Evolutionary conservation across 2,329 filamentous ascomycete genomes (phyloP).

Genomic region (Penicillium sp.): DNA sequence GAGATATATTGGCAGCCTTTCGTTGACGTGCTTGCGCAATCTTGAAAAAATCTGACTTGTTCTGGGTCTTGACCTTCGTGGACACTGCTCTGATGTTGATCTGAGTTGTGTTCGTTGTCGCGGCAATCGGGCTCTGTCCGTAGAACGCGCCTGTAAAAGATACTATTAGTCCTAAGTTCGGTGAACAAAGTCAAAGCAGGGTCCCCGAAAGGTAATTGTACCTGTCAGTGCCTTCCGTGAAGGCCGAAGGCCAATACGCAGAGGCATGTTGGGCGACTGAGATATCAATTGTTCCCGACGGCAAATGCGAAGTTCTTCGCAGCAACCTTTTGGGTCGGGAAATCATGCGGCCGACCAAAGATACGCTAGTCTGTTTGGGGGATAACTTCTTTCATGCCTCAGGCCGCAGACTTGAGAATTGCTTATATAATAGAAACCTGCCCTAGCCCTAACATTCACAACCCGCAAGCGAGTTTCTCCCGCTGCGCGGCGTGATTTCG

Average conservation of each 20-base stretch:
- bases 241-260: slow-evolving; percentile 61
- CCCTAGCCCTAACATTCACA: slow-evolving; percentile 43
- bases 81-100: slow-evolving; percentile 63
- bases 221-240: slow-evolving; percentile 60
- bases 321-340: slow-evolving; percentile 25
- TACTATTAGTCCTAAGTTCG: slow-evolving; percentile 10
- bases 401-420: slow-evolving; percentile 1
- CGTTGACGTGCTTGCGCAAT: slow-evolving; percentile 77
- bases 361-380: slow-evolving; percentile 26
- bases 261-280: slow-evolving; percentile 57
- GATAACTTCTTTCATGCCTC: not conserved
- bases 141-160: slow-evolving; percentile 27
- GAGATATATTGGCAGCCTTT: slow-evolving; percentile 76
- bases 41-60: slow-evolving; percentile 75
- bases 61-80: slow-evolving; percentile 61
- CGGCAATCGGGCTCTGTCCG: slow-evolving; percentile 47
- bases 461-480: slow-evolving; percentile 40
- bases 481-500: slow-evolving; percentile 28
- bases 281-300: slow-evolving; percentile 13
- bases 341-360: slow-evolving; percentile 30
- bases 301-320: slow-evolving; percentile 19
- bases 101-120: slow-evolving; percentile 50
- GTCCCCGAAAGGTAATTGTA: slow-evolving; percentile 42
- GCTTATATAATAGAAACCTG: slow-evolving; percentile 6
- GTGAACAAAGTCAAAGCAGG: not conserved